phyloP scores from a whole-genome alignment of 768 basidiomycete species.

The Leccinellum rugosiceps region DNA sequence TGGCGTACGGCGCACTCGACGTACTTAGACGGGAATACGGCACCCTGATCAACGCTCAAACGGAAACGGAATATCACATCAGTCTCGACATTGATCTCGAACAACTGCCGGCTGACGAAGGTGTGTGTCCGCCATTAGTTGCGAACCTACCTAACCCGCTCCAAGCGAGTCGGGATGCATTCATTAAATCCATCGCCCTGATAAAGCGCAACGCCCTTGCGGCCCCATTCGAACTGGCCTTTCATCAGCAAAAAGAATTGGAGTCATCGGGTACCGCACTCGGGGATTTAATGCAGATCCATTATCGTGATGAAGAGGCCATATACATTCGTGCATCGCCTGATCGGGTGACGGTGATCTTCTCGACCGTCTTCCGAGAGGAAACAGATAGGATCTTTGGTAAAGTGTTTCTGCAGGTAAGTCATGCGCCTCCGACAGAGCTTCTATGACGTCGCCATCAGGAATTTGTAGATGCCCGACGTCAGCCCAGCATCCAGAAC shows the following conservation, averaged over 20 bases:
- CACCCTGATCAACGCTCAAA: conserved; percentile 54
- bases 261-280: conserved; percentile 64
- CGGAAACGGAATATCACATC: conserved; percentile 88
- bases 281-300: conserved; percentile 87
- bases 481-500: conserved; percentile 88
- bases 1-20: conserved; percentile 79
- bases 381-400: conserved; percentile 98
- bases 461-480: conserved; percentile 99
- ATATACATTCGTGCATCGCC: conserved; percentile 91
- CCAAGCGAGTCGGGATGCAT: conserved; percentile 75
- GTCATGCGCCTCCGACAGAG: conserved; percentile 9
- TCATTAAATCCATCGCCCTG: conserved; percentile 78
- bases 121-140: conserved; percentile 41
- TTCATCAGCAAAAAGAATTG: conserved; percentile 78
- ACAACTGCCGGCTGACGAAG: conserved; percentile 73
- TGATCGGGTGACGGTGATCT: conserved; percentile 97
- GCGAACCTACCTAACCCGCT: conserved; percentile 6
- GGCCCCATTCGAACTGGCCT: conserved; percentile 90
- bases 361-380: conserved; percentile 94
- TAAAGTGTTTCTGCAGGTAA: conserved; percentile 95
- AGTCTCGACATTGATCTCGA: conserved; percentile 87
- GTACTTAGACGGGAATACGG: conserved; percentile 84
- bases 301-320: conserved; percentile 96
- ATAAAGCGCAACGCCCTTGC: conserved; percentile 92
- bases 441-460: conserved; percentile 28